phyloP scores from a whole-genome alignment of 179 eudicot genomes.

The Corrigiola litoralis region DNA sequence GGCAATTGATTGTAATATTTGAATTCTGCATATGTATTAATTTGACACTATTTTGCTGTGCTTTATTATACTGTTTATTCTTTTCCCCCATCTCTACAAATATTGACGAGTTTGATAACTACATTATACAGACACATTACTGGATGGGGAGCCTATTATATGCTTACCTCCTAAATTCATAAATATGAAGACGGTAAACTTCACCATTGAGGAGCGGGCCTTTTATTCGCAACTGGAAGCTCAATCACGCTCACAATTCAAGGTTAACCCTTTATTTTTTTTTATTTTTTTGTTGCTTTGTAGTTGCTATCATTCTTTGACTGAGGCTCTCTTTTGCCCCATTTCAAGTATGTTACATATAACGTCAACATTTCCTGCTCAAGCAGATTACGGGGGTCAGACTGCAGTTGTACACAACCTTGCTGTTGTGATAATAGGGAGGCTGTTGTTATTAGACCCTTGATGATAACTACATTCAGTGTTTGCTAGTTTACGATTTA shows the following conservation, averaged over 20 bases:
- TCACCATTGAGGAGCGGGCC: constrained; percentile 73
- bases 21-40: not conserved
- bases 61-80: not conserved
- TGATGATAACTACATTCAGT: too few relatives aligned
- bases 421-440: too few relatives aligned
- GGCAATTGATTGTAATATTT: too few relatives aligned
- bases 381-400: too few relatives aligned
- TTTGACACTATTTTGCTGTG: not conserved
- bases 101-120: constrained; percentile 15
- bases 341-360: too few relatives aligned
- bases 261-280: constrained; percentile 50
- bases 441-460: too few relatives aligned
- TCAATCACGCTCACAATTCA: constrained; percentile 82
- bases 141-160: constrained; percentile 87
- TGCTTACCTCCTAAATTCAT: constrained; percentile 68
- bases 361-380: too few relatives aligned
- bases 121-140: constrained; percentile 53
- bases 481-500: too few relatives aligned
- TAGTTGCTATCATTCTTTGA: not conserved
- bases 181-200: constrained; percentile 49
- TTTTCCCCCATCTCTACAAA: not conserved
- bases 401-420: too few relatives aligned
- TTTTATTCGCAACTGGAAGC: constrained; percentile 81
- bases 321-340: not conserved
- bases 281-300: constrained; percentile 3